Evolutionary conservation across 2,329 filamentous ascomycete species (phyloP), one percentile per base, ranked within the genome.

Genomic region (Penicillium sp.): DNA sequence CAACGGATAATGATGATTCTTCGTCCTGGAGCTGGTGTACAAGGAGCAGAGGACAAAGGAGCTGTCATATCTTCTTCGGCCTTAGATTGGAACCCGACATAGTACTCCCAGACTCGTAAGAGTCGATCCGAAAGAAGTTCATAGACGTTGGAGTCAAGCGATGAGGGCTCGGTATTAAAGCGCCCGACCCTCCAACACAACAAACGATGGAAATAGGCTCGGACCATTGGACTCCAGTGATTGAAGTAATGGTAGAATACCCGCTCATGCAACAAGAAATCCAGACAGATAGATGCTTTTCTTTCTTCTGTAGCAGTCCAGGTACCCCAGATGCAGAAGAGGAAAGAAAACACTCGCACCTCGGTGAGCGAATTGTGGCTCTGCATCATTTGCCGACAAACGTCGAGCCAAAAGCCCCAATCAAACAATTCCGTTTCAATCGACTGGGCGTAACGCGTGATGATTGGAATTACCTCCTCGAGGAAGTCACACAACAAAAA

Each of bases 151-250:
- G 82, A 75, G 70, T 94, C 89, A 41, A 85, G 73, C 29, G 86
- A 82, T 45, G 85, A 84, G 23, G 85, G 80, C 47, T 82, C 84
- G 17, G 88, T 90, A 52, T 87, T 84, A 68, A 89, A 89, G 62
- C 93, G 84, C 63, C 89, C 93, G 48, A 97, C 80, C 59, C 92
- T 86, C 93, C 93, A 97, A 75, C 91, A 96, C 23, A 96, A 76
- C 50, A 97, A 78, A 47, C 93, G 90, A 84, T 96, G 94, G 71
- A 89, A 97, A 73, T 96, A 97, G 15, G 91, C 89, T 60, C 93
- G 85, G 23, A 96, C 91, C 93, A 96, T 96, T 0, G 93, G 91
- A 69, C 91, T 96, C 92, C 93, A 96, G 69, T 96, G 91, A 69
- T 89, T 93, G 77, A 96, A 97, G 60, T 91, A 87, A 60, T 85